phyloP scores from a whole-genome alignment of 208 protist species.

The Plasmodiophora brassicae region DNA sequence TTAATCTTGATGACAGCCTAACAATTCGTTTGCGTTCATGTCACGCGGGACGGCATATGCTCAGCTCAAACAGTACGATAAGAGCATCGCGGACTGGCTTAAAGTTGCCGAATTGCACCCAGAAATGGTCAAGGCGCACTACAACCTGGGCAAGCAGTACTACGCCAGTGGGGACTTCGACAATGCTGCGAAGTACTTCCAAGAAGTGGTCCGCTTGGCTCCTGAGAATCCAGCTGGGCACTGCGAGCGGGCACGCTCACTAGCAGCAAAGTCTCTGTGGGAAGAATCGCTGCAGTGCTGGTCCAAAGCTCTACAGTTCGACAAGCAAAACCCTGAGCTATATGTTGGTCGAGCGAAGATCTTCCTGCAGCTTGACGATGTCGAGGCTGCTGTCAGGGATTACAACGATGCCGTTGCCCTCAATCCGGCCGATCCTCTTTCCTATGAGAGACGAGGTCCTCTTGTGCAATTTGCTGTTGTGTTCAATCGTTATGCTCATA shows the following conservation, averaged over 20 bases:
- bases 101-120: background rate
- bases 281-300: background rate
- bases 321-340: conserved; percentile 5
- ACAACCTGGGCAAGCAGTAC: conserved; percentile 28
- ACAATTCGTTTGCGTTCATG: conserved; percentile 14
- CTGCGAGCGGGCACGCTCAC: background rate
- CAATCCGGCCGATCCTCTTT: background rate
- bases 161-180: background rate
- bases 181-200: background rate
- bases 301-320: background rate
- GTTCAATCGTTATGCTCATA: background rate
- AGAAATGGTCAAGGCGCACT: conserved; percentile 7
- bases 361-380: conserved; percentile 21
- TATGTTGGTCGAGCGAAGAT: conserved; percentile 8
- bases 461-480: background rate
- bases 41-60: conserved; percentile 13
- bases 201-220: background rate
- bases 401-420: background rate
- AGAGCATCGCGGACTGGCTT: conserved; percentile 25
- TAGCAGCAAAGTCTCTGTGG: background rate
- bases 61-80: conserved; percentile 9
- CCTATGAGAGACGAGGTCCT: conserved; percentile 1
- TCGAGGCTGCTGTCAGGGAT: background rate
- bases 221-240: conserved; percentile 8
- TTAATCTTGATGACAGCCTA: background rate